A percentile compares a stretch with the other conserved stretches of the same genome.
phyloP scores from a whole-genome alignment of 257 asterid genomes.

The Scutellaria minor region DNA sequence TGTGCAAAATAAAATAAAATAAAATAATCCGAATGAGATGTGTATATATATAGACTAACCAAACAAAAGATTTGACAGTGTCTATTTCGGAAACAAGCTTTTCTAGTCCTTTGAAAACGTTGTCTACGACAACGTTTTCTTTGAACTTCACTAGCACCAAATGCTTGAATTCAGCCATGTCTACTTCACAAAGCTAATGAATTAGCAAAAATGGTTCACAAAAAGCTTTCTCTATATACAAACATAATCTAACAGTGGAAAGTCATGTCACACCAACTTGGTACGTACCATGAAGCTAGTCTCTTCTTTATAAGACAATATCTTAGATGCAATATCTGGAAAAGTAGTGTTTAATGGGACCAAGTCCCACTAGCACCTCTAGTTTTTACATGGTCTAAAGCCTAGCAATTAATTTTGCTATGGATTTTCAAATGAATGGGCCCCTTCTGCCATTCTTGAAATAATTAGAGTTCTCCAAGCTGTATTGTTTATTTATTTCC shows the following conservation, averaged over 20 bases:
- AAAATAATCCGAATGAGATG: no score
- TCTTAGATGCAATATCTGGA: conserved; percentile 48
- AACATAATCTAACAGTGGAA: conserved; percentile 36
- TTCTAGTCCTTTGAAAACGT: conserved; percentile 70
- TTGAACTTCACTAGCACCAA: conserved; percentile 92
- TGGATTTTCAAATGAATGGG: conserved; percentile 10
- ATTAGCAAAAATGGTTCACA: conserved; percentile 31
- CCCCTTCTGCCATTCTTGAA: neutral
- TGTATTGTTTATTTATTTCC: no score
- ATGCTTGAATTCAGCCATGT: conserved; percentile 75
- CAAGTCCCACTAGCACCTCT: conserved; percentile 45
- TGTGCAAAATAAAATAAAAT: no score
- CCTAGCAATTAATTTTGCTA: no score
- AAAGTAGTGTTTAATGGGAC: conserved; percentile 47
- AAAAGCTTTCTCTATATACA: conserved; percentile 42
- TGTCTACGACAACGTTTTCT: conserved; percentile 64
- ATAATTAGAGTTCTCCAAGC: no score
- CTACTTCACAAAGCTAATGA: neutral
- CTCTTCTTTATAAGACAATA: conserved; percentile 59
- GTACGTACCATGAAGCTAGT: conserved; percentile 60
- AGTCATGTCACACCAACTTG: conserved; percentile 29
- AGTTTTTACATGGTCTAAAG: neutral
- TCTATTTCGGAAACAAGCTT: conserved; percentile 77
- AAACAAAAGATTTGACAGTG: conserved; percentile 79
- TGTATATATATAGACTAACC: conserved; percentile 49